Conservation (phyloP, 176 grass and related monocot genomes). For the Musa troglodytarum region DNA sequence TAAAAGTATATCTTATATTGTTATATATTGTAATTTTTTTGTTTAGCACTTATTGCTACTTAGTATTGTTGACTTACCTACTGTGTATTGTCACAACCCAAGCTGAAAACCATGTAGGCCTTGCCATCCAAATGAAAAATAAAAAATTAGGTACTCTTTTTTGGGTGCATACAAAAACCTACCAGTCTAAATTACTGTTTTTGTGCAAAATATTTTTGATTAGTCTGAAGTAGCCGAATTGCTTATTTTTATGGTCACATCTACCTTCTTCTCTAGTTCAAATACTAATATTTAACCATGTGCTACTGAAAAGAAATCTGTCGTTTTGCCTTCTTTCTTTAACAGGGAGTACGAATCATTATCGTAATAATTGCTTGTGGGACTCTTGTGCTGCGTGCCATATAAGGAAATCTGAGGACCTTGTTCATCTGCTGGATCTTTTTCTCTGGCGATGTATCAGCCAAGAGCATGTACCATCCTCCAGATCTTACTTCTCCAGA, state of each 20-base stretch:
- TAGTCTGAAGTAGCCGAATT: background rate
- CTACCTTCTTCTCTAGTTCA: background rate
- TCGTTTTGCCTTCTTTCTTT: background rate
- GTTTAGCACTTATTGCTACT: too few species aligned
- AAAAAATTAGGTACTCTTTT: too few species aligned
- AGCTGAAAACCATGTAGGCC: too few species aligned
- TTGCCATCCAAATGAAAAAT: too few species aligned
- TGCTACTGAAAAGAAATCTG: too few species aligned
- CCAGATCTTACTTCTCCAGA: too few species aligned
- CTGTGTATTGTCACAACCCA: too few species aligned
- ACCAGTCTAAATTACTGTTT: background rate
- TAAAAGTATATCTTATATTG: too few species aligned
- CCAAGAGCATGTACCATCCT: too few species aligned
- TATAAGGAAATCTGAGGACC: conserved; percentile 8
- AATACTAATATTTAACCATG: background rate
- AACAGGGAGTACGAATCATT: background rate
- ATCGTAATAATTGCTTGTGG: conserved; percentile 10
- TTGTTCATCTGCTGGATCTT: background rate
- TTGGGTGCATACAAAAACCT: too few species aligned
- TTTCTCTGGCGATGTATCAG: background rate
- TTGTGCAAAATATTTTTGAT: background rate
- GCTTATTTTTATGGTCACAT: background rate
- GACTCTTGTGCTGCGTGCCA: conserved; percentile 6
- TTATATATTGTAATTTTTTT: too few species aligned
- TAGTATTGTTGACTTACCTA: too few species aligned